Conservation (phyloP, 148 eudicot genomes). For the Vaccinium myrtillus region DNA sequence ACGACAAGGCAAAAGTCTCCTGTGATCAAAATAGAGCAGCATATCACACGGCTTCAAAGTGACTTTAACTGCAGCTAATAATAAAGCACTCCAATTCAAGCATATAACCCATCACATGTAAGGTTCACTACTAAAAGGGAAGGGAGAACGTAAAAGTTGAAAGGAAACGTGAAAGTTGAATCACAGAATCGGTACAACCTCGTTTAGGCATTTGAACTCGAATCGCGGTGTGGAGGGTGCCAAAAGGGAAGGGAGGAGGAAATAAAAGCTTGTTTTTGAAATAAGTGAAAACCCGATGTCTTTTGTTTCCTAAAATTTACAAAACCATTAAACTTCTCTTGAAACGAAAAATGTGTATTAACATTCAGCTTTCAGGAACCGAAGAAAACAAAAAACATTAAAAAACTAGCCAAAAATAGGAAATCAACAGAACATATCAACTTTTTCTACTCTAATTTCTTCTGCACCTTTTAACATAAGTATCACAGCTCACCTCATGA, state of each 20-base stretch:
- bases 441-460: background rate
- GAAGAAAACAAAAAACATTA: background rate
- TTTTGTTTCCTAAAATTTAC: background rate
- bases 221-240: background rate
- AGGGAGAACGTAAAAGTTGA: background rate
- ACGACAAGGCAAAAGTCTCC: background rate
- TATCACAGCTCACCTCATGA: slow-evolving; percentile 21
- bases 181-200: background rate
- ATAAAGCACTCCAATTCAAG: background rate
- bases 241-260: background rate
- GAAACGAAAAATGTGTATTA: background rate
- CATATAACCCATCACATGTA: slow-evolving; percentile 3
- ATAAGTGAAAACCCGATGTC: background rate
- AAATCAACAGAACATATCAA: background rate
- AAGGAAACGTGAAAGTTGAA: background rate
- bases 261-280: background rate
- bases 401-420: background rate
- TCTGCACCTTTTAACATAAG: background rate
- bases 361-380: background rate
- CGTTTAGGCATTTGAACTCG: background rate
- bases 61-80: background rate
- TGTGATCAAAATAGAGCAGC: background rate
- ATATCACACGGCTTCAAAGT: slow-evolving; percentile 5
- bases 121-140: background rate
- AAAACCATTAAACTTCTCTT: background rate